Base-by-base conservation (phyloP, 73 alveolate genomes). In the Paramecium bursaria region DNA sequence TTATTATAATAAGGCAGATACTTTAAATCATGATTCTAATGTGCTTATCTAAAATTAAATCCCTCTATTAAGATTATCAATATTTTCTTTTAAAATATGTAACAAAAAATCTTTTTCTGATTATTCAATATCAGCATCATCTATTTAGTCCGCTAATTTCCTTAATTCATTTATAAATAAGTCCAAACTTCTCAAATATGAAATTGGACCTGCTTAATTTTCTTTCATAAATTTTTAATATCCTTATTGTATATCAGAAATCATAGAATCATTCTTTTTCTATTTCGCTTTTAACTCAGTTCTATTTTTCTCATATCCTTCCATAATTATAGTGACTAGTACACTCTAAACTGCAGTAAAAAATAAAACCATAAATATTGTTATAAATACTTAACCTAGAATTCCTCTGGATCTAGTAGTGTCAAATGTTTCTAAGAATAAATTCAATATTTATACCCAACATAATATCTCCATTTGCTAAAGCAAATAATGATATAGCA, bases 301-400 rank as follows among this genome's bases (percentile, higher is more conserved):
- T 49, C 31, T 54, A 9, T 49, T 79, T 22, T 79, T 73, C 31
- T 79, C 89, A 54, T 54, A 79, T 15, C 89, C 89, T 79, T 79
- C 85, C 89, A 79, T 79, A 7, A 79, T 79, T 14, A 79, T 79
- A 2, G 88, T 50, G 14, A 79, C 46, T 4, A 79, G 21, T 0
- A 79, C 89, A 54, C 76, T 79, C 46, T 79, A 54, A 3, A 79
- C 89, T 6, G 89, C 89, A 33, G 89, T 79, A 39, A 79, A 79
- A 48, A 79, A 79, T 6, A 79, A 50, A 21, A 79, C 46, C 89
- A 79, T 79, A 39, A 79, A 79, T 14, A 79, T 82, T 21, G 46
- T 79, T 3, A 79, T 44, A 26, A 33, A 79, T 0, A 79, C 54
- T 35, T 79, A 39, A 13, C 89, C 89, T 17, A 76, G 30, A 13